Percentiles rank a stretch among this genome's conserved stretches.
phyloP scores from a whole-genome alignment of 495 filamentous ascomycete species.

The Halenospora varia region DNA sequence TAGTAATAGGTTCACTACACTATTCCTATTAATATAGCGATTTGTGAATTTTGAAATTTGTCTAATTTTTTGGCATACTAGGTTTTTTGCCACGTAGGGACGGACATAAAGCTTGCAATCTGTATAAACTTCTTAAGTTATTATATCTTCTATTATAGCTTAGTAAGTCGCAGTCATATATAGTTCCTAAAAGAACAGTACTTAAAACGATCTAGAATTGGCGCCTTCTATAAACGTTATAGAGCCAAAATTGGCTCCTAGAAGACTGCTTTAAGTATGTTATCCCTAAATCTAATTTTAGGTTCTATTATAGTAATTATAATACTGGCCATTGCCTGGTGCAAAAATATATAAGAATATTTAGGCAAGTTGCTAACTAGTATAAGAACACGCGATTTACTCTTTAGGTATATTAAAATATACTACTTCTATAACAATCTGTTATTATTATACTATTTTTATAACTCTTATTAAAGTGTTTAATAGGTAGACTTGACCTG shows the following conservation, averaged over 20 bases:
- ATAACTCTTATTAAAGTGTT: conserved; percentile 1
- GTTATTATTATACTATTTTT: conserved; percentile 1
- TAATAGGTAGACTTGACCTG: not conserved
- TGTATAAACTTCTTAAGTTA: not conserved
- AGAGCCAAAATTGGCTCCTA: conserved; percentile 1
- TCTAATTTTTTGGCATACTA: conserved; percentile 5
- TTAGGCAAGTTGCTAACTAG: conserved; percentile 1
- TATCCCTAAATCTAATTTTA: not conserved
- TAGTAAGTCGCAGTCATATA: not conserved
- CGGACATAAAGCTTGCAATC: no score
- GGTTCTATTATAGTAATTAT: not conserved
- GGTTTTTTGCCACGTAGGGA: no score
- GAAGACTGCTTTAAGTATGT: not conserved
- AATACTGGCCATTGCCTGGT: not conserved
- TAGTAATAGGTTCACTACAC: conserved; percentile 8
- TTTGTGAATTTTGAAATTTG: conserved; percentile 14
- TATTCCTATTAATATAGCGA: conserved; percentile 14
- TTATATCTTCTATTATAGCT: not conserved
- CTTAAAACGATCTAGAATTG: not conserved
- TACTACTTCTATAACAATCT: not conserved
- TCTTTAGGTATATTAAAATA: not conserved
- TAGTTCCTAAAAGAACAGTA: not conserved
- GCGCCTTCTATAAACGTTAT: not conserved
- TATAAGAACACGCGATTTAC: not conserved
- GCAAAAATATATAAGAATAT: conserved; percentile 3